Conservation (phyloP, 2,329 filamentous ascomycete genomes). For the Ceratocystiopsis sp. region DNA sequence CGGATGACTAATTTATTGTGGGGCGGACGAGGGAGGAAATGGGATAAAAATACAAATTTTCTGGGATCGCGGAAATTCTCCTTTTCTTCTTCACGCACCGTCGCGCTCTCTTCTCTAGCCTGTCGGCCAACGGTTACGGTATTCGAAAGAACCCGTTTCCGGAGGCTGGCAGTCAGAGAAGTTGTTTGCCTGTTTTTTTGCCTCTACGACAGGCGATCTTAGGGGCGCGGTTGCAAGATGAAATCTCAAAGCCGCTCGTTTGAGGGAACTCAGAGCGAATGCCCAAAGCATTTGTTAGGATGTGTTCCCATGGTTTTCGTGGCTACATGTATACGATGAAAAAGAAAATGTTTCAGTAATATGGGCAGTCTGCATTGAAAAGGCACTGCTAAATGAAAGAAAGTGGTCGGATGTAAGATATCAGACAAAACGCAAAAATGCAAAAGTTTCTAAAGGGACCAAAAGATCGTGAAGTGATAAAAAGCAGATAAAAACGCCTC, state of each 20-base stretch:
- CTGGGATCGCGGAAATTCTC: not conserved
- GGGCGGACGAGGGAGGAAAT: no score
- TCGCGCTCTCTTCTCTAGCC: slow-evolving; percentile 4
- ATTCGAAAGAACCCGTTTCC: not conserved
- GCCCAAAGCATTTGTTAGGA: slow-evolving; percentile 5
- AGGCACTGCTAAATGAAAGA: slow-evolving; percentile 17
- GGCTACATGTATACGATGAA: slow-evolving; percentile 6
- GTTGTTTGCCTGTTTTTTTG: no score
- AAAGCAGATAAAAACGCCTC: no score
- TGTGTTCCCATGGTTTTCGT: slow-evolving; percentile 13
- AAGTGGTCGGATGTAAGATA: not conserved
- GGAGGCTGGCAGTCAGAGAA: no score
- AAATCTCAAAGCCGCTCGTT: slow-evolving; percentile 11
- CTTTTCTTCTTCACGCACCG: slow-evolving; percentile 7
- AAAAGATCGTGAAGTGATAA: no score
- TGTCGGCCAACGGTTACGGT: not conserved
- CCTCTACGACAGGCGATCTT: slow-evolving; percentile 1
- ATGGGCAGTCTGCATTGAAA: no score
- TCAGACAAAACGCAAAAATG: not conserved
- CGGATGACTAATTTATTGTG: no score
- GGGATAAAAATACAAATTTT: no score
- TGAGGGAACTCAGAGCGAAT: slow-evolving; percentile 11
- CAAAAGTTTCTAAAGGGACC: no score
- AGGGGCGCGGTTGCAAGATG: slow-evolving; percentile 11
- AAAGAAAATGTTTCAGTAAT: slow-evolving; percentile 8